Base-by-base conservation (phyloP, 192 early-diverging fungal genomes). In the Geosiphon pyriformis region DNA sequence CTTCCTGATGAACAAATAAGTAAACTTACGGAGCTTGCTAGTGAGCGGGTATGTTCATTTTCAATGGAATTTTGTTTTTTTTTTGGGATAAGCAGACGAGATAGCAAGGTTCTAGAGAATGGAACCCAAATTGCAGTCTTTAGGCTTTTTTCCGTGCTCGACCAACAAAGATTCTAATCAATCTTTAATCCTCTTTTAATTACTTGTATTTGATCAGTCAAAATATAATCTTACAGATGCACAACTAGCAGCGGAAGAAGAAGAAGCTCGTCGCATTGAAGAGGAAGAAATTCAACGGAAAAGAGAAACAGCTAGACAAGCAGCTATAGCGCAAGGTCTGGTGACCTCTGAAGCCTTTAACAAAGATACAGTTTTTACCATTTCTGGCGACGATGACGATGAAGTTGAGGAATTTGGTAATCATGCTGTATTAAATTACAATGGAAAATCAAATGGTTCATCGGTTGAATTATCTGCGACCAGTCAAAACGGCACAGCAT, bases 1-100 rank as follows among this genome's bases (percentile, higher is more conserved):
- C 32, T 65, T 32, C 63, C 63, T 27, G 63, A 65, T 27, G 63
- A 65, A 55, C 63, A 65, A 53, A 65, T 65, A 37, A 54, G 51
- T 65, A 65, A 65, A 65, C 54, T 65, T 10, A 54, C 63, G 0
- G 63, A 63, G 29, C 46, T 63, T 26, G 31, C 50, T 50, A 51
- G 20, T 51, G 61, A 51, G 8, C 61, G 50, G 61, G 61, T 63
- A 50, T 50, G 22, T 15, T 6, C 12, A 55, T 55, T 23, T 11
- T 20, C 0, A 23, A 29, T 20, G 1, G 6, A 55, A 55, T 42
- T 42, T 6, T 42, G n/a, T n/a, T n/a, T n/a, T n/a, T n/a, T n/a
- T n/a, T n/a, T n/a, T n/a, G n/a, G n/a, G n/a, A n/a, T n/a, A n/a
- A n/a, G n/a, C n/a, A n/a, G n/a, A n/a, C n/a, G n/a, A n/a, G n/a